Evolutionary conservation across 2,329 filamentous ascomycete species (phyloP), one percentile per base, ranked within the genome.

Genomic region (Cyclaneusma minus): DNA sequence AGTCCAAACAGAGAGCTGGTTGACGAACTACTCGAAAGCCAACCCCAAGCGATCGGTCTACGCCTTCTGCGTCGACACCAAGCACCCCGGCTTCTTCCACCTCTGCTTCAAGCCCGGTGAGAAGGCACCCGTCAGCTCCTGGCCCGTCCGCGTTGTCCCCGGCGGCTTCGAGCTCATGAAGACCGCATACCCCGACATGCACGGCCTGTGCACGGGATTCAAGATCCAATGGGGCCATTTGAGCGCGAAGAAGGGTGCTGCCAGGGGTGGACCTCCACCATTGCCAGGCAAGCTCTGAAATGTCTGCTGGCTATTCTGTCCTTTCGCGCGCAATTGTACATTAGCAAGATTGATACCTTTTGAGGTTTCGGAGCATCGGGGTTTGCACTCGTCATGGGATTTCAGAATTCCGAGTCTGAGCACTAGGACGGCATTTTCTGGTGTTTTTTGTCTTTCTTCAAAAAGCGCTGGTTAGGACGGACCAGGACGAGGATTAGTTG

Each of bases 11-110:
- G 87, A 94, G 54, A 75, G 79, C 66, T 98, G 89, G 87, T 66
- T 98, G 39, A 81, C 78, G 16, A 93, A 84, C 7, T 98, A 95
- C 56, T 89, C 87, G 44, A 79, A 89, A 49, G 89, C 89, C 50
- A 95, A 98, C 51, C 87, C 89, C 7, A 85, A 77, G 47, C 81
- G 85, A 35, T 91, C 81, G 34, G 80, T 83, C 39, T 98, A 98
- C 51, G 80, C 82, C 23, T 95, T 98, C 62, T 95, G 87, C 62
- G 75, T 93, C 48, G 84, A 95, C 48, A 66, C 77, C 17, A 85
- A 85, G 52, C 78, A 87, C 48, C 81, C 89, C 0, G 89, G 89
- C 17, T 93, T 93, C 59, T 98, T 98, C 56, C 78, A 73, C 58
- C 68, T 98, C 21, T 92, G 84, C 58, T 98, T 94, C 70, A 95